Evolutionary conservation across 306 rosid genomes (phyloP), one percentile per base, ranked within the genome.

Genomic region (Betula pendula): DNA sequence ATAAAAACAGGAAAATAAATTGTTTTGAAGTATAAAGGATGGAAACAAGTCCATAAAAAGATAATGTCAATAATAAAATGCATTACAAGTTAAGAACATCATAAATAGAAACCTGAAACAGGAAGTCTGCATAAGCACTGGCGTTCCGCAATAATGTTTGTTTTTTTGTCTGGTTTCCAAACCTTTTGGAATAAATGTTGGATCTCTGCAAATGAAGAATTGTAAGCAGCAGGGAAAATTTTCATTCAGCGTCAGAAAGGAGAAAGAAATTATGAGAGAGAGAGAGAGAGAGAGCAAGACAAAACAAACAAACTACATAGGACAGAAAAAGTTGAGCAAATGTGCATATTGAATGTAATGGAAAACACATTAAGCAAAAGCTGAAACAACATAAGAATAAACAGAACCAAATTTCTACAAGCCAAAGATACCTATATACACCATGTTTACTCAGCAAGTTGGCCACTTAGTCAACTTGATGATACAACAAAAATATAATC

Each of bases 61-160:
- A 1, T 31, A 19, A 31, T 12, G 40, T 1, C 43, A 35, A 52
- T 16, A 51, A 52, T 15, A 33, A 40, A 33, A 17, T 45, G 44
- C 13, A 66, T 43, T 50, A 27, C 19, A 76, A 71, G 40, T 69
- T 62, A 79, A 55, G 40, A 73, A 56, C 44, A 68, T 47, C 8
- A 63, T 43, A 65, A 65, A 58, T 19, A n/a, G 70, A 73, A 74
- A 92, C 97, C 97, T 90, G 89, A 86, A 90, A 86, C 52, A 92
- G 66, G 77, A 85, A 88, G 14, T 92, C 92, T n/a, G 97, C 89
- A 79, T 90, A 92, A 74, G 82, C 88, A 68, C 81, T 78, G 75
- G 83, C 81, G 76, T 80, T 84, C 67, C 83, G 86, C 81, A 84
- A 31, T 49, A 90, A 76, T 25, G 80, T 76, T 76, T 88, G 87